Base-by-base conservation (phyloP, 2,329 filamentous ascomycete genomes). In the Tolypocladium ovalisporum region DNA sequence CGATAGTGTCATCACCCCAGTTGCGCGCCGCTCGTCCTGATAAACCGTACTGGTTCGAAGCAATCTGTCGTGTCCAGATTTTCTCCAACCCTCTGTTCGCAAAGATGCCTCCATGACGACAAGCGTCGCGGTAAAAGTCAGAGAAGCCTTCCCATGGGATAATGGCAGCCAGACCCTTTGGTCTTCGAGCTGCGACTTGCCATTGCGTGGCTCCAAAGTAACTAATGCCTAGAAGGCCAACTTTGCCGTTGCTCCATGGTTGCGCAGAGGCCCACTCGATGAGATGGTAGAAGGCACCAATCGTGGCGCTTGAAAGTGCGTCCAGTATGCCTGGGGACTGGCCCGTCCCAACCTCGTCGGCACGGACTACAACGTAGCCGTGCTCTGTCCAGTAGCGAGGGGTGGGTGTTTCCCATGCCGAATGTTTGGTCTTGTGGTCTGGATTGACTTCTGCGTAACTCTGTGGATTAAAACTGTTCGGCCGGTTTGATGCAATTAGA, bases 11-110 rank as follows among this genome's bases (percentile, higher is more conserved):
- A 63, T 64, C 73, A 0, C 80, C 80, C 78, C 78, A 82, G 22
- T 82, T 81, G 2, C 74, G 70, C 2, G 73, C 76, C 1, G 69
- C 69, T 37, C 79, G 70, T 1, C 76, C 78, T 2, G 77, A 74
- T 12, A 74, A 74, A 1, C 86, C 86, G 59, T 89, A 89, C 67
- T 90, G 87, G 63, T 88, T 89, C 5, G 64, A 61, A 5, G 65
- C 60, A 0, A 67, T 64, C n/a, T 67, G 65, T 1, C 63, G 59
- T 29, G 40, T 19, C 71, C 65, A 62, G 19, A 27, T n/a, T 34
- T 51, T 52, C 2, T 24, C 37, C 19, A 87, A 85, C 62, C 85
- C 85, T 0, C 65, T 67, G 61, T 84, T 79, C 0, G 80, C 81
- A 2, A 84, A 65, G 52, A 86, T 86, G 0, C 83, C 83, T 1